Conservation (phyloP, 2,329 filamentous ascomycete species). For the Fusarium sp. region DNA sequence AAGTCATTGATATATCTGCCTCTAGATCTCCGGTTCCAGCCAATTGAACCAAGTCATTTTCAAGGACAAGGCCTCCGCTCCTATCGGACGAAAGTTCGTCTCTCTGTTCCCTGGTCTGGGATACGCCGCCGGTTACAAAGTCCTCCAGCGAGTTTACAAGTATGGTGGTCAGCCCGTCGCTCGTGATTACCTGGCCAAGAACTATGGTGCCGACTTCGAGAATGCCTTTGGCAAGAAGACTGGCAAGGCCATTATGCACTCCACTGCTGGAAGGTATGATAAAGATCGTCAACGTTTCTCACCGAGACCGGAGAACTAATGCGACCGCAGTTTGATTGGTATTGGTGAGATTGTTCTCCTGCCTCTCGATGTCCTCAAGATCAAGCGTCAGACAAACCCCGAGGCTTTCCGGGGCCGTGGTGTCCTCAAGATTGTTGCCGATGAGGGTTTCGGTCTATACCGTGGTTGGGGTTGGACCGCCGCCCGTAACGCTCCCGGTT, state of each 20-base stretch:
- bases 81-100: slow-evolving; percentile 82
- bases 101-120: slow-evolving; percentile 97
- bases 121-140: slow-evolving; percentile 97
- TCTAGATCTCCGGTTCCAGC: slow-evolving; percentile 53
- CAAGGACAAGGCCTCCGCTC: slow-evolving; percentile 83
- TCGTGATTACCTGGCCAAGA: slow-evolving; percentile 83
- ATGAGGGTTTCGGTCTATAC: slow-evolving; percentile 96
- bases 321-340: slow-evolving; percentile 79
- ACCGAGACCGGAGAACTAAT: slow-evolving; percentile 29
- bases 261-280: slow-evolving; percentile 85
- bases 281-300: background rate
- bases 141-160: slow-evolving; percentile 97
- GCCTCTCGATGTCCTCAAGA: slow-evolving; percentile 97
- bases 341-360: slow-evolving; percentile 97
- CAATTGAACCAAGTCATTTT: slow-evolving; percentile 94
- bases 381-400: slow-evolving; percentile 99
- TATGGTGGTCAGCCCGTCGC: slow-evolving; percentile 97
- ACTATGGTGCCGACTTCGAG: slow-evolving; percentile 89
- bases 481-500: slow-evolving; percentile 94
- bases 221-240: slow-evolving; percentile 93
- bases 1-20: slow-evolving; percentile 29
- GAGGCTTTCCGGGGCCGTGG: slow-evolving; percentile 97
- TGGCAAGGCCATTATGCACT: slow-evolving; percentile 98
- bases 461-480: slow-evolving; percentile 98
- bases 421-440: slow-evolving; percentile 86